Conservation (phyloP, 495 filamentous ascomycete species). For the Aspergillus bridgeri region DNA sequence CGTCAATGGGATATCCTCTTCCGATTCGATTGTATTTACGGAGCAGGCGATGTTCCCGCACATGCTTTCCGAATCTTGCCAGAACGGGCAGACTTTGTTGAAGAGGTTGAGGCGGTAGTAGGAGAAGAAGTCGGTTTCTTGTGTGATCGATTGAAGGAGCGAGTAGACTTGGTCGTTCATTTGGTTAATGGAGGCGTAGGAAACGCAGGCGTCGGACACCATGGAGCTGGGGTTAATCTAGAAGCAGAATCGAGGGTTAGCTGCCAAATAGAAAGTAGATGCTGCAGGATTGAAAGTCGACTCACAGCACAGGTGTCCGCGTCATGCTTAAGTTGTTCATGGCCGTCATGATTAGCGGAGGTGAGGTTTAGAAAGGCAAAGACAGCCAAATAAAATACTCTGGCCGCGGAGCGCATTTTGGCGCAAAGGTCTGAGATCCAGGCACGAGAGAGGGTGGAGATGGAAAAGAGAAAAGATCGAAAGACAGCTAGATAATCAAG, state of each 20-base stretch:
- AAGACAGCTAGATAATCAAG: neutral
- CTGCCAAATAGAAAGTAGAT: constrained; percentile 7
- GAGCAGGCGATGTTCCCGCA: constrained; percentile 97
- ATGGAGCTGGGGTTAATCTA: constrained; percentile 62
- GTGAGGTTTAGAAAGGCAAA: constrained; percentile 66
- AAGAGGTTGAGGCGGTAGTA: constrained; percentile 97
- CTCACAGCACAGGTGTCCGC: constrained; percentile 65
- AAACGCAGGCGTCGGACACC: constrained; percentile 86
- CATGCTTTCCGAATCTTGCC: constrained; percentile 88
- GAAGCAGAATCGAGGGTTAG: constrained; percentile 5
- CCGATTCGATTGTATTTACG: constrained; percentile 93
- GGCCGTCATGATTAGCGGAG: constrained; percentile 32
- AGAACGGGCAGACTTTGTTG: constrained; percentile 92
- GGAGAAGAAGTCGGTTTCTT: constrained; percentile 92
- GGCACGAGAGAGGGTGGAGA: neutral
- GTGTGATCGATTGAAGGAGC: constrained; percentile 75
- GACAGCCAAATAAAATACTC: constrained; percentile 71
- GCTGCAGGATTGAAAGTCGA: constrained; percentile 14
- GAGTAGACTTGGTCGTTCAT: constrained; percentile 77
- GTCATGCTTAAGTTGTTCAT: constrained; percentile 5
- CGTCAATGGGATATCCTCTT: constrained; percentile 85
- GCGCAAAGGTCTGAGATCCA: neutral
- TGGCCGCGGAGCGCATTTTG: constrained; percentile 63
- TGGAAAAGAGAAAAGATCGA: neutral
- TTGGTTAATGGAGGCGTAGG: constrained; percentile 81